Conservation (phyloP, 108 stramenopile species). For the Bacterosira constricta region DNA sequence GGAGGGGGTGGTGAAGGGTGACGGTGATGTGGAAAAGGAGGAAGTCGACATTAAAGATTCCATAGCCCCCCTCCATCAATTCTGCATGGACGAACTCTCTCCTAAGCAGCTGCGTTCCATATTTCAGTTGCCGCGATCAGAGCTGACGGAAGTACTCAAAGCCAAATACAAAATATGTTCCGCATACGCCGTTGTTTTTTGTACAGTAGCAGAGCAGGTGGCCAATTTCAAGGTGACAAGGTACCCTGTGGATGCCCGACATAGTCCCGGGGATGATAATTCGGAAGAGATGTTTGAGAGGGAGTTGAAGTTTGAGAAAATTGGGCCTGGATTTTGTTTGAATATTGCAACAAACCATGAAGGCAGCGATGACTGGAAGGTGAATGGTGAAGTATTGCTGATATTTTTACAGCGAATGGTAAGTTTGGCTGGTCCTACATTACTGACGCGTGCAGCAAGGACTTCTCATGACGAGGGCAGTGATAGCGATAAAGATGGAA, state of each 20-base stretch:
- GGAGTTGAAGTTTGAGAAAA: slow-evolving; percentile 56
- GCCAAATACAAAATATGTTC: slow-evolving; percentile 72
- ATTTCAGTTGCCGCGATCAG: slow-evolving; percentile 75
- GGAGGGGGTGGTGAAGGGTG: slow-evolving; percentile 28
- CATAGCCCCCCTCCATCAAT: slow-evolving; percentile 44
- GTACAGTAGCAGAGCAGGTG: slow-evolving; percentile 80
- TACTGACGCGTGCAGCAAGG: slow-evolving; percentile 56
- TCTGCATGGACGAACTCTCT: slow-evolving; percentile 31
- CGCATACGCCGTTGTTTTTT: slow-evolving; percentile 74
- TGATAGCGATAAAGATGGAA: slow-evolving; percentile 29
- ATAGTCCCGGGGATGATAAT: slow-evolving; percentile 13
- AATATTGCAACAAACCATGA: slow-evolving; percentile 19
- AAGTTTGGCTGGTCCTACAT: slow-evolving; percentile 73
- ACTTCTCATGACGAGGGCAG: slow-evolving; percentile 29
- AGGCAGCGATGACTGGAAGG: background rate
- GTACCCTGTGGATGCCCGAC: slow-evolving; percentile 64
- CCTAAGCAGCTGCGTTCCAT: slow-evolving; percentile 33
- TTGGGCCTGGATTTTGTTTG: slow-evolving; percentile 72
- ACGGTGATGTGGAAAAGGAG: background rate
- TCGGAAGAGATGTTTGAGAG: slow-evolving; percentile 70
- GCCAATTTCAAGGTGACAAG: slow-evolving; percentile 76
- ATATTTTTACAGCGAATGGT: slow-evolving; percentile 55
- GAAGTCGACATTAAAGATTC: slow-evolving; percentile 11
- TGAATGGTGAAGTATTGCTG: slow-evolving; percentile 41
- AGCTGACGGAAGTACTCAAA: slow-evolving; percentile 64